These are phyloP conservation scores for Silene vulgaris DNA, from an alignment of 179 eudicot species.

Conservation along the genomic window DNA sequence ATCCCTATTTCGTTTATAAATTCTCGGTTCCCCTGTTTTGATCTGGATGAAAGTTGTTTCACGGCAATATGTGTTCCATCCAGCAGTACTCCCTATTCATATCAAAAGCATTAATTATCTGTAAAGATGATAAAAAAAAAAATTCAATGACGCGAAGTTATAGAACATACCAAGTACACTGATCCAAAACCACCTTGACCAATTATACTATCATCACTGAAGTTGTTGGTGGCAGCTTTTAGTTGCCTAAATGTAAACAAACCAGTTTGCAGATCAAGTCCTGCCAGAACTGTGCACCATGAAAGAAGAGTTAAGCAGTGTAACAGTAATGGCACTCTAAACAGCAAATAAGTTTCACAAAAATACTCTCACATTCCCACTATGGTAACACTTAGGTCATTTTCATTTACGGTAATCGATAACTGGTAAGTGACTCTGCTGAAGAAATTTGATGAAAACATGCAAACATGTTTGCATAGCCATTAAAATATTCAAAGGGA, in stretches of 20 bases:
- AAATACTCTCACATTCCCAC: background rate
- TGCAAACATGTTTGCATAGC: background rate
- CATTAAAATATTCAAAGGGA: slow-evolving; percentile 1
- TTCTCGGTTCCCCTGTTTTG: slow-evolving; percentile 48
- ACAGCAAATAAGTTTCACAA: background rate
- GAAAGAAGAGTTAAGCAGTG: slow-evolving; percentile 7
- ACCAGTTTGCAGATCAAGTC: slow-evolving; percentile 49
- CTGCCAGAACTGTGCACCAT: slow-evolving; percentile 34
- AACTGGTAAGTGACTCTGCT: background rate
- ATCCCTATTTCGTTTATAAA: slow-evolving; percentile 52
- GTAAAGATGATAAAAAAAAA: background rate
- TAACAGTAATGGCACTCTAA: background rate
- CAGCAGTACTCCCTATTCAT: slow-evolving; percentile 38
- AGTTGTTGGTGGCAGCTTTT: slow-evolving; percentile 66
- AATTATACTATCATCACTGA: slow-evolving; percentile 49
- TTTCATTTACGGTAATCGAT: background rate
- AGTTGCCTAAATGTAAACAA: slow-evolving; percentile 55
- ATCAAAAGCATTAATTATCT: background rate
- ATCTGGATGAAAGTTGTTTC: slow-evolving; percentile 44
- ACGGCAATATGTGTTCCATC: slow-evolving; percentile 51
- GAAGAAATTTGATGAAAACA: background rate
- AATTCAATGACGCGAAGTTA: background rate
- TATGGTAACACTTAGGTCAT: background rate
- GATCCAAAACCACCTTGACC: slow-evolving; percentile 85
- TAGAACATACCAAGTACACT: slow-evolving; percentile 58